phyloP scores from a whole-genome alignment of 495 filamentous ascomycete genomes.

The Elaphomyces granulatus region DNA sequence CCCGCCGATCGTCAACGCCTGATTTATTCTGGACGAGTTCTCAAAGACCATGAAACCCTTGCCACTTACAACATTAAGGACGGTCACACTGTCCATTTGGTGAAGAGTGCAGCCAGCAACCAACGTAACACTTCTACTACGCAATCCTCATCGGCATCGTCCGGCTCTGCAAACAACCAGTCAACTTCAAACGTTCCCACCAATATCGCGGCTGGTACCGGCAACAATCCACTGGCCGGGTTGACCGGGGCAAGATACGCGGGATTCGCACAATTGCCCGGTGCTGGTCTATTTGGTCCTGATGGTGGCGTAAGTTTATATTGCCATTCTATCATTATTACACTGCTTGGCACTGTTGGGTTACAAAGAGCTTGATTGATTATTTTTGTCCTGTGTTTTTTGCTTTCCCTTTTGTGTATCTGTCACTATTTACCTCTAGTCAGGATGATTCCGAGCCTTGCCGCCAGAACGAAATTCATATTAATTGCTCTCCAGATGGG shows the following conservation, averaged over 20 bases:
- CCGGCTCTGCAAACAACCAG: constrained; percentile 36
- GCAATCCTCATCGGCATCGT: constrained; percentile 32
- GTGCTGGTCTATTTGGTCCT: constrained; percentile 80
- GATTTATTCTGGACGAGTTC: constrained; percentile 92
- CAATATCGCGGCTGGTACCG: constrained; percentile 85
- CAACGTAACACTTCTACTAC: constrained; percentile 46
- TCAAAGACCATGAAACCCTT: constrained; percentile 84
- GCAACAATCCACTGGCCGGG: constrained; percentile 77
- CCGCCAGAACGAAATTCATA: not conserved
- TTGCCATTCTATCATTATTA: not conserved
- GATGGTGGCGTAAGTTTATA: constrained; percentile 77
- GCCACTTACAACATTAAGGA: constrained; percentile 86
- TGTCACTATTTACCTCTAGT: not conserved
- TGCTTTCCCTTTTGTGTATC: too few relatives aligned
- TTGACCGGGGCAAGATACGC: constrained; percentile 92
- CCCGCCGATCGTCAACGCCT: constrained; percentile 77
- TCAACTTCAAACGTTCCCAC: constrained; percentile 54
- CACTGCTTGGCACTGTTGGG: too few relatives aligned
- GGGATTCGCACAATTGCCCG: constrained; percentile 78
- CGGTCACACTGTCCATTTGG: constrained; percentile 90
- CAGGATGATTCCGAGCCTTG: not conserved
- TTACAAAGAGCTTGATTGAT: not conserved
- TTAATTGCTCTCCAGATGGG: constrained; percentile 54
- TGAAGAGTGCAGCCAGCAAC: constrained; percentile 91
- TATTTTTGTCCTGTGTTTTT: too few relatives aligned